phyloP scores from a whole-genome alignment of 345 rosid genomes.

The Streptanthus diversifolius region DNA sequence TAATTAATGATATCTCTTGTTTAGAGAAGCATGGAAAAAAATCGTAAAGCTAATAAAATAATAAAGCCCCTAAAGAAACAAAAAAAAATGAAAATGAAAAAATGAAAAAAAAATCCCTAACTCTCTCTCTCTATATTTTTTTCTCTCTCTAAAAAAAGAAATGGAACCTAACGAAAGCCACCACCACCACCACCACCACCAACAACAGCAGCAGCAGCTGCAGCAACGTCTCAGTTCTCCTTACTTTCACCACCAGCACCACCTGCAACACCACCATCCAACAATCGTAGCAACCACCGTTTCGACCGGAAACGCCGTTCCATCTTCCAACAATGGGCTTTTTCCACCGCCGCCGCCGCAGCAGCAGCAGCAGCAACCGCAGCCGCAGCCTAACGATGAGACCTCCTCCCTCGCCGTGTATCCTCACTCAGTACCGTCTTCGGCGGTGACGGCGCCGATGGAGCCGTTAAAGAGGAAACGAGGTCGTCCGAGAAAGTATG shows the following conservation, averaged over 20 bases:
- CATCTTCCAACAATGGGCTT: conserved; percentile 61
- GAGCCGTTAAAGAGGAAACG: conserved; percentile 74
- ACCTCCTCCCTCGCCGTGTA: conserved; percentile 42
- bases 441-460: conserved; percentile 54
- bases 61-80: conserved; percentile 7
- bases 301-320: conserved; percentile 29
- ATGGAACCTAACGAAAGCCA: conserved; percentile 70
- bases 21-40: not conserved
- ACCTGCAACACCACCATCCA: conserved; percentile 25
- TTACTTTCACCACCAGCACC: conserved; percentile 34
- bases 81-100: not conserved
- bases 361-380: conserved; percentile 30
- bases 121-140: conserved; percentile 30
- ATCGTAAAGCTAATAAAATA: not conserved
- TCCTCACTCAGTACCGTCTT: conserved; percentile 64
- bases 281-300: conserved; percentile 33
- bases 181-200: conserved; percentile 31
- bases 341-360: conserved; percentile 35
- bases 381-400: conserved; percentile 39
- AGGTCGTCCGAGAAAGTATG: conserved; percentile 96
- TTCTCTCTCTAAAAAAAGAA: conserved; percentile 30
- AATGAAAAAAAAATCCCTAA: conserved; percentile 31
- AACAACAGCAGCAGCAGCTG: conserved; percentile 22
- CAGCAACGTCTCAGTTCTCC: conserved; percentile 47
- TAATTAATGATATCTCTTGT: not conserved